Conservation (phyloP, 2,329 filamentous ascomycete genomes). For the Hypoxylon sp. region DNA sequence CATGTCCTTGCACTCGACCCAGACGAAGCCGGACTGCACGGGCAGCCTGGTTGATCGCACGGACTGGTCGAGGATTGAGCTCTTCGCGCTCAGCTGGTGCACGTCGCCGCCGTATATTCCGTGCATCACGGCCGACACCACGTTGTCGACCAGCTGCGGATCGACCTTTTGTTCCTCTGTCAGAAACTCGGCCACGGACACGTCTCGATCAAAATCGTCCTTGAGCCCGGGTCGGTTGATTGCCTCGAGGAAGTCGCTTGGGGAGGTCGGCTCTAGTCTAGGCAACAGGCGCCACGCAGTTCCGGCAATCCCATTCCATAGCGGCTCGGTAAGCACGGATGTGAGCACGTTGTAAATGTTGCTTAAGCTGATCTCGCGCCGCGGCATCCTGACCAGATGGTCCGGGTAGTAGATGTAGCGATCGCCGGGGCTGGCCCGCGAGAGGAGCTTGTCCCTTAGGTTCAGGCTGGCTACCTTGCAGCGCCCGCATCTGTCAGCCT, state of each 20-base stretch:
- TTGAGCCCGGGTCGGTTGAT: no score
- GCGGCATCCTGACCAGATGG: constrained; percentile 67
- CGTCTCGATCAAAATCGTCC: no score
- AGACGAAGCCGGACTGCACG: background rate
- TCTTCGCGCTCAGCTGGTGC: constrained; percentile 77
- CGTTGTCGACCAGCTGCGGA: constrained; percentile 67
- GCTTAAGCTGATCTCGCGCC: background rate
- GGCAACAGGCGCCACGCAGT: no score
- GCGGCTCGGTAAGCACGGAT: constrained; percentile 38
- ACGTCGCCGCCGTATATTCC: constrained; percentile 94
- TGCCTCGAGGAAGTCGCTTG: background rate
- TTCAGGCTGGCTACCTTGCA: constrained; percentile 64
- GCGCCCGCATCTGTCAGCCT: constrained; percentile 25
- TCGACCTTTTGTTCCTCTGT: constrained; percentile 59
- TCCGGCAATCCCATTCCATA: constrained; percentile 38
- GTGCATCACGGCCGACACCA: constrained; percentile 79
- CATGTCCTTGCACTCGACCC: constrained; percentile 34
- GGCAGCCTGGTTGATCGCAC: constrained; percentile 51
- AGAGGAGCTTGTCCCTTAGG: constrained; percentile 63
- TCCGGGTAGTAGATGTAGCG: constrained; percentile 92
- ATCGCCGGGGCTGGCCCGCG: constrained; percentile 56
- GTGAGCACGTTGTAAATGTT: constrained; percentile 18
- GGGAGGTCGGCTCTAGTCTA: no score
- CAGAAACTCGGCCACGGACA: constrained; percentile 76
- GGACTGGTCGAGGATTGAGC: constrained; percentile 62